These are phyloP conservation scores for Tephrocybe sp. DNA, from an alignment of 768 basidiomycete genomes.

Conservation along the genomic window DNA sequence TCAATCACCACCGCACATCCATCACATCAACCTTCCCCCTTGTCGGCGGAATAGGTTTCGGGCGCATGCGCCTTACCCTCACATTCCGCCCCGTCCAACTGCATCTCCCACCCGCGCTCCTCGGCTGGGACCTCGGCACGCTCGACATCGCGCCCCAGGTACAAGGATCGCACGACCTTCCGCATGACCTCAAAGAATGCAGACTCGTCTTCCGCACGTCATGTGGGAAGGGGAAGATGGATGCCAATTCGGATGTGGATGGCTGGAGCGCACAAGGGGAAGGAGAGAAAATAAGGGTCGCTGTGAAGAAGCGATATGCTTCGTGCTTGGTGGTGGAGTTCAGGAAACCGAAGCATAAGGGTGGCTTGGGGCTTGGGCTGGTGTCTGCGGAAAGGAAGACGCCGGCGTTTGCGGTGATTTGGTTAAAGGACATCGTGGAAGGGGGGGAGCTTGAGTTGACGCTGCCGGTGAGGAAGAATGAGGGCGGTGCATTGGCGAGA, in stretches of 20 bases:
- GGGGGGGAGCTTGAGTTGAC: slow-evolving; percentile 27
- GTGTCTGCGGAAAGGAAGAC: too few relatives aligned
- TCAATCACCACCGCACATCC: slow-evolving; percentile 41
- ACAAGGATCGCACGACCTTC: slow-evolving; percentile 26
- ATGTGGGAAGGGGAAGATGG: slow-evolving; percentile 37
- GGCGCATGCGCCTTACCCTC: slow-evolving; percentile 61
- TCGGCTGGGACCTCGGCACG: slow-evolving; percentile 72
- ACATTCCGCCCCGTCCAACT: slow-evolving; percentile 69
- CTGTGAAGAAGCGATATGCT: slow-evolving; percentile 41
- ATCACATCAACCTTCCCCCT: slow-evolving; percentile 63
- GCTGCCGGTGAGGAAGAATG: slow-evolving; percentile 28
- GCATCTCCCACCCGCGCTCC: slow-evolving; percentile 53
- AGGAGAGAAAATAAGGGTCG: slow-evolving; percentile 29
- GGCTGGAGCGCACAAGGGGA: slow-evolving; percentile 35
- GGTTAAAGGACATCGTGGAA: slow-evolving; percentile 45
- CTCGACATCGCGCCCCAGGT: slow-evolving; percentile 48
- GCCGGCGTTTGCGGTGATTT: slow-evolving; percentile 36
- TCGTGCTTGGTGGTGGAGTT: slow-evolving; percentile 40
- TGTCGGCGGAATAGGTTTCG: slow-evolving; percentile 69
- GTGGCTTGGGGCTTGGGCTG: slow-evolving; percentile 30
- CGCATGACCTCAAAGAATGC: slow-evolving; percentile 37
- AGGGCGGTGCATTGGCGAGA: slow-evolving; percentile 20
- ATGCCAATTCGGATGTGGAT: slow-evolving; percentile 24
- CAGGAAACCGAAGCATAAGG: slow-evolving; percentile 23
- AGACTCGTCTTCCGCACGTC: slow-evolving; percentile 39